These are phyloP conservation scores for Brassica hybrid DNA, from an alignment of 441 rosid genomes.

Conservation along the genomic window DNA sequence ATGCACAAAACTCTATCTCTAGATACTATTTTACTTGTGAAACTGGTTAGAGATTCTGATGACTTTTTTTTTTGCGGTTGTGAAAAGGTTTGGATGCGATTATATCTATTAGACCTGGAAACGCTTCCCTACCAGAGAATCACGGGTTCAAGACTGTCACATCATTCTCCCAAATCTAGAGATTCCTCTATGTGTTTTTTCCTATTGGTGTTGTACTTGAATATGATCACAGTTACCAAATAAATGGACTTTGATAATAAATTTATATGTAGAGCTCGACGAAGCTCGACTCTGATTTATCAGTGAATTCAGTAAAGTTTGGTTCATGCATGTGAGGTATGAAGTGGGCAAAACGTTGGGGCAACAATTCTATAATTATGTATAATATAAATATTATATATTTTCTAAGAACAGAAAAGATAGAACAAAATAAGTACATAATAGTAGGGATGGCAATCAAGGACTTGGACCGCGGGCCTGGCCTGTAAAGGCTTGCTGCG, in stretches of 20 bases:
- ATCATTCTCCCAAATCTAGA: conserved; percentile 72
- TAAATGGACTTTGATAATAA: conserved; percentile 24
- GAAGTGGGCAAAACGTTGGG: background rate
- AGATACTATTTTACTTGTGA: conserved; percentile 9
- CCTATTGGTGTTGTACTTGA: conserved; percentile 21
- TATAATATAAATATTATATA: no score
- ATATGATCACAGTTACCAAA: conserved; percentile 20
- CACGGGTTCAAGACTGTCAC: conserved; percentile 78
- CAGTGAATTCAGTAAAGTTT: background rate
- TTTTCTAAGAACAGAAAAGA: background rate
- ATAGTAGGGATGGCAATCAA: no score
- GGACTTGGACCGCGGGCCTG: no score
- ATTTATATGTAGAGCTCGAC: background rate
- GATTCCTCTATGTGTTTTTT: conserved; percentile 4
- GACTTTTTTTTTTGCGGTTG: conserved; percentile 20
- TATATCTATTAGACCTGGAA: conserved; percentile 84
- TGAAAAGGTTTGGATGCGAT: conserved; percentile 68
- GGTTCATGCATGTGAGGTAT: conserved; percentile 12
- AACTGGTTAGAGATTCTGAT: background rate
- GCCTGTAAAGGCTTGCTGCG: no score
- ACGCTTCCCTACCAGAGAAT: conserved; percentile 73
- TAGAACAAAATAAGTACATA: background rate
- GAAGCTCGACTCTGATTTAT: background rate
- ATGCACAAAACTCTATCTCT: conserved; percentile 13
- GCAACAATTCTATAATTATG: background rate